Base-by-base conservation (phyloP, 1,139 yeast species). In the Scheffersomyces segobiensis region DNA sequence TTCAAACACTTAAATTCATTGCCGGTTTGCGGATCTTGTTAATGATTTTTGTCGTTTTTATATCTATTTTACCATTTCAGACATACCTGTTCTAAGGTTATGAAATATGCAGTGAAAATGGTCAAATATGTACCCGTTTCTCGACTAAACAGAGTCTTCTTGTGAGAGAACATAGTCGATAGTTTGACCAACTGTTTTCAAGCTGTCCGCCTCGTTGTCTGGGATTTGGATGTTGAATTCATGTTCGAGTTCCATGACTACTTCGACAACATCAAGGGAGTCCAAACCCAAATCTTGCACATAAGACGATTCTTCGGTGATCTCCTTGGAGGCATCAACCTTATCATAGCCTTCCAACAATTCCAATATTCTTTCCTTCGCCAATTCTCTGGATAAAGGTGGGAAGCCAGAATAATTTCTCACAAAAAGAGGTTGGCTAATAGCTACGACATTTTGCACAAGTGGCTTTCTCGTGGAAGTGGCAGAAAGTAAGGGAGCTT, bases 181-280 rank as follows among this genome's bases (percentile, higher is more conserved):
- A 52, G 96, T 91, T 73, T 91, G 93, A 55, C 90, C 88, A 63
- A 92, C 91, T 39, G 96, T 89, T 78, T 87, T 89, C 72, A 92
- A 86, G 64, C 84, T 83, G 71, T 91, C 96, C 52, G 96, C 95
- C 72, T 90, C 93, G 65, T 87, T 85, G 74, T 92, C 97, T 53
- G 97, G 96, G 72, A 92, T 91, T 71, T 87, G 90, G 69, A 85
- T 84, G 66, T 87, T 85, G 73, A 87, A 87, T 70, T 91, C 97
- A 66, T 87, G 89, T 76, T 92, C 97, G 62, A 92, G 85, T 67
- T 91, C 96, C 92, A 92, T 91, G 51, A 92, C 85, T 51, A 91
- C 93, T 73, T 92, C 97, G 53, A 91, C 97, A 48, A 90, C 88
- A 70, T 92, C 97, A 70, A 92, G 84, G 46, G 95, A 88, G 77